These are phyloP conservation scores for Macrophomina phaseolina DNA, from an alignment of 2,329 filamentous ascomycete species.

Conservation along the genomic window DNA sequence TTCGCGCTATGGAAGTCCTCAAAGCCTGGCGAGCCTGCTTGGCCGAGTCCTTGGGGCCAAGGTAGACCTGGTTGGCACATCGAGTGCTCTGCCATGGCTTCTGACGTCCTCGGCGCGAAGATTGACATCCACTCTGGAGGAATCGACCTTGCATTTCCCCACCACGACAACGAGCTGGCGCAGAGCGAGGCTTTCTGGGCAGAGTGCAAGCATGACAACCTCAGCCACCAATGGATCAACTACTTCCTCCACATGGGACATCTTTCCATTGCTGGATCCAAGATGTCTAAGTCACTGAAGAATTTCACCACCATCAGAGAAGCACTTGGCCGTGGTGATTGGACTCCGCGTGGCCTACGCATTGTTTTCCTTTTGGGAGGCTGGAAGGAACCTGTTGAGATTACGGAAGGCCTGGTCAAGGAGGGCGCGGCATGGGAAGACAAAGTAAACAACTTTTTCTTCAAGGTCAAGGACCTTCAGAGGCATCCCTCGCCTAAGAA, in stretches of 20 bases:
- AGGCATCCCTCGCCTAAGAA: constrained; percentile 39
- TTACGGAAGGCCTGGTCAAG: constrained; percentile 80
- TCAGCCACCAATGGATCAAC: constrained; percentile 77
- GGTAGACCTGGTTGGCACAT: constrained; percentile 96
- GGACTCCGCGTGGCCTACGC: constrained; percentile 79
- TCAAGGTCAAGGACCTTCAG: constrained; percentile 61
- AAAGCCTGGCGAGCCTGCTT: constrained; percentile 89
- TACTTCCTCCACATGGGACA: constrained; percentile 98
- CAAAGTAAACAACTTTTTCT: constrained; percentile 73
- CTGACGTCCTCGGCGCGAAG: constrained; percentile 78
- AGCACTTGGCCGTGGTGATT: constrained; percentile 71
- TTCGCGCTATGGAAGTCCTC: constrained; percentile 95
- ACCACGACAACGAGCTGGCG: constrained; percentile 79
- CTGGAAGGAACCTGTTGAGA: constrained; percentile 92
- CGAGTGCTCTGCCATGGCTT: constrained; percentile 95
- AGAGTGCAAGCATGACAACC: constrained; percentile 47
- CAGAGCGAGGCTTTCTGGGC: constrained; percentile 87
- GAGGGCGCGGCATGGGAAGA: constrained; percentile 80
- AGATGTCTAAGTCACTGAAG: constrained; percentile 96
- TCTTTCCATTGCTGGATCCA: constrained; percentile 83
- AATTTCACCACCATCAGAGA: constrained; percentile 95
- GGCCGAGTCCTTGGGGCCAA: constrained; percentile 85
- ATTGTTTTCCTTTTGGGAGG: constrained; percentile 86
- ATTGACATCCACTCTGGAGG: constrained; percentile 96
- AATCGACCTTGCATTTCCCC: constrained; percentile 88